Conservation (phyloP, 2,329 filamentous ascomycete genomes). For the Cordyceps javanica region DNA sequence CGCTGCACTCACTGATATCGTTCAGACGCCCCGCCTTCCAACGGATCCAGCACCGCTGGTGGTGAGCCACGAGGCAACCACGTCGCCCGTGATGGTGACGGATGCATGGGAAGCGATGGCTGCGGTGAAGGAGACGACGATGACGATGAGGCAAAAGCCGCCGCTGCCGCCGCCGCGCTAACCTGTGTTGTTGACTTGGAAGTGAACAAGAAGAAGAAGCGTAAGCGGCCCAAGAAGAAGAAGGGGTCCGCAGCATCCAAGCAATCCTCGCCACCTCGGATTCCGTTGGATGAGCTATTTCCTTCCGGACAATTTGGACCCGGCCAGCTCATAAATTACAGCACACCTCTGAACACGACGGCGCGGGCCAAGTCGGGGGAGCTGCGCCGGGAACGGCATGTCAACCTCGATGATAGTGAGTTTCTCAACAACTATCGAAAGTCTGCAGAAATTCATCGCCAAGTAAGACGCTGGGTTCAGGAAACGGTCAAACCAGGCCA, state of each 20-base stretch:
- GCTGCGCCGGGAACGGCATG: conserved; percentile 18
- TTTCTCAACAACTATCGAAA: conserved; percentile 73
- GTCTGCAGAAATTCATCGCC: conserved; percentile 72
- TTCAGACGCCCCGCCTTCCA: conserved; percentile 8
- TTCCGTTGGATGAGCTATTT: conserved; percentile 27
- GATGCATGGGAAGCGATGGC: conserved; percentile 10
- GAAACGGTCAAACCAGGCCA: conserved; percentile 73
- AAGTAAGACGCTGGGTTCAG: conserved; percentile 74
- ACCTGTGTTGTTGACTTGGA: conserved; percentile 9
- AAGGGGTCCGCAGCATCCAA: conserved; percentile 11
- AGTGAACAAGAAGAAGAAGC: conserved; percentile 20
- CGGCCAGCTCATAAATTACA: conserved; percentile 24
- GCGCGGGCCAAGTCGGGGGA: conserved; percentile 22
- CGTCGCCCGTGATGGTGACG: conserved; percentile 11
- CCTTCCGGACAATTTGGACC: conserved; percentile 21
- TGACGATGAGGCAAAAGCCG: conserved; percentile 17
- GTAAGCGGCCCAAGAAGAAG: conserved; percentile 20
- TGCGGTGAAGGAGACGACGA: conserved; percentile 18
- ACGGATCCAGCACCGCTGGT: conserved; percentile 4
- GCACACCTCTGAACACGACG: conserved; percentile 16
- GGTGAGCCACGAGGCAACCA: conserved; percentile 11
- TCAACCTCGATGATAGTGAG: conserved; percentile 33
- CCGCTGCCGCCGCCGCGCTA: conserved; percentile 16
- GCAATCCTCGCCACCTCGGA: conserved; percentile 29
- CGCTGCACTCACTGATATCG: background rate